These are phyloP conservation scores for Penicillium paradoxum DNA, from an alignment of 495 filamentous ascomycete species.

Conservation along the genomic window DNA sequence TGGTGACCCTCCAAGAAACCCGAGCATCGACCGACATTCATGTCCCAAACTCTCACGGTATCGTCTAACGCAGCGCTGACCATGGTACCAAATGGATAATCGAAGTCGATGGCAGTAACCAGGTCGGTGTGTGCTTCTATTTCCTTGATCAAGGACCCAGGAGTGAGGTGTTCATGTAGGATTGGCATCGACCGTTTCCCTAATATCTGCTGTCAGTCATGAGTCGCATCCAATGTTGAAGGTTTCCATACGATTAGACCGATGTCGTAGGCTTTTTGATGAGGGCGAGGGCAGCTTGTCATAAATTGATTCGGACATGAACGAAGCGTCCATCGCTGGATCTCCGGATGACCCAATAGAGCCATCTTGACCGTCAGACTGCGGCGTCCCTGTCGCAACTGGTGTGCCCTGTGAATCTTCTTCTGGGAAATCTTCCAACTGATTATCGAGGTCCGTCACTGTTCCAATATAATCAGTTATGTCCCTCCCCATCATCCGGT, in stretches of 20 bases:
- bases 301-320: constrained; percentile 98
- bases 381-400: constrained; percentile 52
- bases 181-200: constrained; percentile 86
- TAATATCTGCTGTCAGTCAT: constrained; percentile 16
- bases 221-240: neutral
- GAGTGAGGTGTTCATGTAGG: constrained; percentile 90
- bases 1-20: constrained; percentile 90
- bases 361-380: constrained; percentile 52
- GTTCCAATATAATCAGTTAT: constrained; percentile 13
- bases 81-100: constrained; percentile 92
- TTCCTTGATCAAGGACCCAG: constrained; percentile 82
- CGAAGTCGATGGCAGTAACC: constrained; percentile 90
- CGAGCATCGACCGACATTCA: constrained; percentile 86
- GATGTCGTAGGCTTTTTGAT: constrained; percentile 59
- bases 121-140: constrained; percentile 83
- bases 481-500: constrained; percentile 4
- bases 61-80: constrained; percentile 94
- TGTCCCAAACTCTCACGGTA: constrained; percentile 95
- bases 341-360: constrained; percentile 47
- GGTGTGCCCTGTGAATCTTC: constrained; percentile 65
- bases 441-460: constrained; percentile 81
- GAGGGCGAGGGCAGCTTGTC: constrained; percentile 74
- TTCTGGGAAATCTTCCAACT: constrained; percentile 72
- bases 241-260: constrained; percentile 46
- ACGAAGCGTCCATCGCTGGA: constrained; percentile 58